A percentile compares a stretch with the other conserved stretches of the same genome.
Conservation (phyloP, 768 basidiomycete species). For the Rhodotorula toruloides region DNA sequence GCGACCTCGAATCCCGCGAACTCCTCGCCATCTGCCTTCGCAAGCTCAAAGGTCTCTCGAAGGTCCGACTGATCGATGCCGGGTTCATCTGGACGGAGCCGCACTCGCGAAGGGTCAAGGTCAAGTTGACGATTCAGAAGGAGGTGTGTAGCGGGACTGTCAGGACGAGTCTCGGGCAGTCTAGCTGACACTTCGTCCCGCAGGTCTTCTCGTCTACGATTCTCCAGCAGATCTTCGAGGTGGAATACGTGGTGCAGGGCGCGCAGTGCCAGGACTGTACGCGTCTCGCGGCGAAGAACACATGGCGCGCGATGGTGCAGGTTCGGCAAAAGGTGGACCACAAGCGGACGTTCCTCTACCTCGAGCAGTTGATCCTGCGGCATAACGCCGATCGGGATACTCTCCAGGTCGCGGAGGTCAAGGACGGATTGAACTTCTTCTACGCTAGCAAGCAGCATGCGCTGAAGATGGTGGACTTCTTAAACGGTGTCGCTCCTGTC, state of each 20-base stretch:
- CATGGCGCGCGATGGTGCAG: slow-evolving; percentile 96
- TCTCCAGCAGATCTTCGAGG: slow-evolving; percentile 93
- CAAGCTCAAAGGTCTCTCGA: slow-evolving; percentile 87
- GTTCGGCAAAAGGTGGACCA: slow-evolving; percentile 98
- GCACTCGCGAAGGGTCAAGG: slow-evolving; percentile 83
- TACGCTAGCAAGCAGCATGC: slow-evolving; percentile 86
- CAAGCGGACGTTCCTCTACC: slow-evolving; percentile 94
- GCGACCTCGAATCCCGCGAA: slow-evolving; percentile 84
- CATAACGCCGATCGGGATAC: slow-evolving; percentile 96
- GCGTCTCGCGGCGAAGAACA: slow-evolving; percentile 93
- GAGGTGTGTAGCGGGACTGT: slow-evolving; percentile 59
- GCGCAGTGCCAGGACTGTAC: slow-evolving; percentile 94
- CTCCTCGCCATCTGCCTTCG: slow-evolving; percentile 88
- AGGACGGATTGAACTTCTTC: slow-evolving; percentile 95
- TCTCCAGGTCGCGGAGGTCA: slow-evolving; percentile 82
- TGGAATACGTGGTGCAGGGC: slow-evolving; percentile 89
- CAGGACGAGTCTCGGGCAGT: background rate
- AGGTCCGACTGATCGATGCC: slow-evolving; percentile 94
- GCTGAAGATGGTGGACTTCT: slow-evolving; percentile 93
- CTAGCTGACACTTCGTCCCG: background rate
- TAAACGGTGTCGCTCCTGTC: slow-evolving; percentile 77
- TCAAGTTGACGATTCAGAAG: slow-evolving; percentile 96
- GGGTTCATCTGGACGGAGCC: slow-evolving; percentile 99
- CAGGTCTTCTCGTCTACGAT: slow-evolving; percentile 90
- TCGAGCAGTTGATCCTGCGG: slow-evolving; percentile 94